Evolutionary conservation across 495 filamentous ascomycete genomes (phyloP).

Genomic region (Penicillium verhagenii): DNA sequence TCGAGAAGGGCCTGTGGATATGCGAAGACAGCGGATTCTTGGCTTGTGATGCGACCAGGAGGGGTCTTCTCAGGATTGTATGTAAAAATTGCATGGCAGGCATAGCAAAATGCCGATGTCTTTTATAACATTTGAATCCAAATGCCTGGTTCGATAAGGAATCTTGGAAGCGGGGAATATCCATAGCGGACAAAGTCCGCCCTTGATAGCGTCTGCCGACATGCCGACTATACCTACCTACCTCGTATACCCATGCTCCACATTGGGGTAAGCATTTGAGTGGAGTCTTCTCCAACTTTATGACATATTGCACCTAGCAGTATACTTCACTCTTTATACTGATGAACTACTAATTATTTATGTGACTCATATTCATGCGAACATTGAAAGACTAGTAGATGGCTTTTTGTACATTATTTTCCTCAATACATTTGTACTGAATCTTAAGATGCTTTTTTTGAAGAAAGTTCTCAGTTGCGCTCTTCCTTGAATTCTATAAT

Average conservation of each 20-base stretch:
- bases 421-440: no score
- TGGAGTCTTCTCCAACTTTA: conserved; percentile 1
- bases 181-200: conserved; percentile 19
- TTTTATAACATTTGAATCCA: neutral
- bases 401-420: no score
- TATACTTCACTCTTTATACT: no score
- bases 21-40: neutral
- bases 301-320: no score
- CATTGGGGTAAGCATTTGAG: conserved; percentile 8
- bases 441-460: no score
- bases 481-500: no score
- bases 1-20: conserved; percentile 24
- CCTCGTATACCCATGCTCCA: conserved; percentile 7
- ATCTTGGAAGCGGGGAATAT: conserved; percentile 18
- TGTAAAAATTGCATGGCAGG: neutral
- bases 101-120: neutral
- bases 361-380: no score
- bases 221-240: no score
- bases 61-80: conserved; percentile 1
- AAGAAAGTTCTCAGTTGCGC: no score
- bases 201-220: neutral
- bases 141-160: conserved; percentile 11
- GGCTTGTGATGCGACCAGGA: neutral
- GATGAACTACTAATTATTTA: no score
- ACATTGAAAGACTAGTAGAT: no score